Evolutionary conservation across 2,329 filamentous ascomycete genomes (phyloP).

Genomic region (Ophiosphaerella korrae): DNA sequence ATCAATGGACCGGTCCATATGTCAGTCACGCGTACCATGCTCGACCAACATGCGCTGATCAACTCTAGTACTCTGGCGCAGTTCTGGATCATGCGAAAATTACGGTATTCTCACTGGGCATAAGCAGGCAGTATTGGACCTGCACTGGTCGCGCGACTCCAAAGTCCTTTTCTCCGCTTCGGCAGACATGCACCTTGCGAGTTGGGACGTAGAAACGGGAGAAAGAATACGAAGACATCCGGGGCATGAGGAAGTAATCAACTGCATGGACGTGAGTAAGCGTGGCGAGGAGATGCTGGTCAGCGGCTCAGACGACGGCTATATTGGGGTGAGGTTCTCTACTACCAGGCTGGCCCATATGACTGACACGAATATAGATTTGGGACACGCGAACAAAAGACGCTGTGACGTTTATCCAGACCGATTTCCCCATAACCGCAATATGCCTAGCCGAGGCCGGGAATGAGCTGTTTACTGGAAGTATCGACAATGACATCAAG

Average conservation of each 20-base stretch:
- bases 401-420: constrained; percentile 85
- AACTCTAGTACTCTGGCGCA: constrained; percentile 82
- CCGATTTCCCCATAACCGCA: constrained; percentile 89
- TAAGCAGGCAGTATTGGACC: constrained; percentile 85
- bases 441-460: constrained; percentile 91
- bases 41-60: constrained; percentile 19
- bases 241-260: constrained; percentile 96
- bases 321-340: constrained; percentile 65
- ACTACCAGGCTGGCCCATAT: not conserved
- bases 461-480: constrained; percentile 91
- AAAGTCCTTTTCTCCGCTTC: constrained; percentile 89
- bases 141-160: constrained; percentile 97
- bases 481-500: constrained; percentile 96
- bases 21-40: constrained; percentile 57
- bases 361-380: constrained; percentile 55
- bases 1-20: constrained; percentile 90
- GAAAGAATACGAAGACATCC: constrained; percentile 87
- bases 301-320: constrained; percentile 91
- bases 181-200: constrained; percentile 89
- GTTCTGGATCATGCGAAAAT: constrained; percentile 91
- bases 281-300: constrained; percentile 89
- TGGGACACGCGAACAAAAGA: constrained; percentile 95
- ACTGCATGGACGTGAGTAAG: constrained; percentile 84
- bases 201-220: constrained; percentile 94
- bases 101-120: constrained; percentile 89